Evolutionary conservation across 495 filamentous ascomycete species (phyloP).

Genomic region (Aspergillus kassunensis): DNA sequence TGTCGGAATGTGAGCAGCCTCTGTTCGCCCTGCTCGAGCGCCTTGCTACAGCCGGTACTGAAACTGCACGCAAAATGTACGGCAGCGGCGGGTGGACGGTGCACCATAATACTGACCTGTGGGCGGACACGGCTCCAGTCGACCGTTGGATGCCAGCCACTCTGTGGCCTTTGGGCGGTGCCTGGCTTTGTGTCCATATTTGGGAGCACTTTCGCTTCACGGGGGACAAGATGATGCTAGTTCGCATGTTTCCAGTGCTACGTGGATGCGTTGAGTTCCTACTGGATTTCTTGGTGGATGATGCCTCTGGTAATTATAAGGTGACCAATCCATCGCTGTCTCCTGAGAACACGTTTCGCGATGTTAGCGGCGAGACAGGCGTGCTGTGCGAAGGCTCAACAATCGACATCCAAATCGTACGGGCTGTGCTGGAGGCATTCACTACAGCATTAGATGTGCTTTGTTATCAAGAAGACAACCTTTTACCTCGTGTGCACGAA

Average conservation of each 20-base stretch:
- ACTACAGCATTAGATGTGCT: constrained; percentile 4
- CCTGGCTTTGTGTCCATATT: constrained; percentile 46
- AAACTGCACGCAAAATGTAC: constrained; percentile 45
- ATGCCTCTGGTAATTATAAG: constrained; percentile 30
- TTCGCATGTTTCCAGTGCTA: constrained; percentile 31
- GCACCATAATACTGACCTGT: constrained; percentile 49
- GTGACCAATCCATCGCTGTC: constrained; percentile 46
- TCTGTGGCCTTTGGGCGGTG: constrained; percentile 45
- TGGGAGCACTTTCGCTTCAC: constrained; percentile 46
- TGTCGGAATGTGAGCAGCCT: constrained; percentile 29
- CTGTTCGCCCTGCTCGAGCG: constrained; percentile 42
- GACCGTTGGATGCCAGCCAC: constrained; percentile 44
- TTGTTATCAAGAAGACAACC: constrained; percentile 11
- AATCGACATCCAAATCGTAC: constrained; percentile 47
- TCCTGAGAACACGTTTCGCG: constrained; percentile 45
- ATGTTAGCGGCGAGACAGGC: constrained; percentile 26
- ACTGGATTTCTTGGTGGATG: constrained; percentile 43
- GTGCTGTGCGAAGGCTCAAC: constrained; percentile 40
- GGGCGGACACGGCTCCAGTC: constrained; percentile 45
- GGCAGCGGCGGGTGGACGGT: constrained; percentile 43
- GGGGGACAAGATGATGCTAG: constrained; percentile 30
- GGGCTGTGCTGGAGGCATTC: constrained; percentile 36
- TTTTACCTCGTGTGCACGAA: constrained; percentile 14
- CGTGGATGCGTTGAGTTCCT: constrained; percentile 39
- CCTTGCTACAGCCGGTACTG: constrained; percentile 29